Evolutionary conservation across 1,284 basidiomycete genomes (phyloP), one percentile per base, ranked within the genome.

Genomic region (Pseudozyma flocculosa): DNA sequence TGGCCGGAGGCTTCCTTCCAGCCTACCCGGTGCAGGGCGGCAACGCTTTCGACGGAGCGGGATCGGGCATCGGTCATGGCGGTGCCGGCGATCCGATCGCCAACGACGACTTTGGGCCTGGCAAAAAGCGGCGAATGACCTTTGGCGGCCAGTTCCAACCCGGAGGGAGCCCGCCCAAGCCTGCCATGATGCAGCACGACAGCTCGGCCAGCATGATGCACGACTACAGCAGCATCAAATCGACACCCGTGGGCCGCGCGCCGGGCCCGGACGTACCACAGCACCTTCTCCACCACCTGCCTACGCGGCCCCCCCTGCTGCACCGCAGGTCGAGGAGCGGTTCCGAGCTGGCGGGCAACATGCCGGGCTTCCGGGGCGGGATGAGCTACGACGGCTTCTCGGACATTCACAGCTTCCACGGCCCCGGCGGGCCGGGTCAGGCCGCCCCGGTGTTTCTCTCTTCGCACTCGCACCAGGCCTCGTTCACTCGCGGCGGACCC

Each of bases 81-180:
- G 26, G 21, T 43, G 13, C 40, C 8, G 40, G 40, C 5, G n/a
- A n/a, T n/a, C n/a, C n/a, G n/a, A 58, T 49, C 36, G 49, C 47
- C 48, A 62, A 55, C 48, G 50, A 55, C 41, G 55, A 58, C 5
- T 55, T 55, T 19, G 55, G 51, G 2, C 46, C 54, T 32, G 51
- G 52, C 43, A 67, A 62, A 42, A 52, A 55, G 36, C 47, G 64
- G 45, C 54, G 64, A 23, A 67, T 67, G 64, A 67, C 60, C 2
- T 61, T 62, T 26, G 47, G 48, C 18, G 63, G 51, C 4, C 51
- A 29, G 26, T 29, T 29, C 11, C 26, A 29, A 11, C 5, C 26
- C 26, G 26, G 7, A 11, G 11, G 7, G 26, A 29, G 54, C 9
- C 53, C 60, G 41, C 52, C 55, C 40, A 48, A 45, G 14, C 52